Evolutionary conservation across 2,329 filamentous ascomycete species (phyloP), one percentile per base, ranked within the genome.

Genomic region (Pseudogymnoascus sp.): DNA sequence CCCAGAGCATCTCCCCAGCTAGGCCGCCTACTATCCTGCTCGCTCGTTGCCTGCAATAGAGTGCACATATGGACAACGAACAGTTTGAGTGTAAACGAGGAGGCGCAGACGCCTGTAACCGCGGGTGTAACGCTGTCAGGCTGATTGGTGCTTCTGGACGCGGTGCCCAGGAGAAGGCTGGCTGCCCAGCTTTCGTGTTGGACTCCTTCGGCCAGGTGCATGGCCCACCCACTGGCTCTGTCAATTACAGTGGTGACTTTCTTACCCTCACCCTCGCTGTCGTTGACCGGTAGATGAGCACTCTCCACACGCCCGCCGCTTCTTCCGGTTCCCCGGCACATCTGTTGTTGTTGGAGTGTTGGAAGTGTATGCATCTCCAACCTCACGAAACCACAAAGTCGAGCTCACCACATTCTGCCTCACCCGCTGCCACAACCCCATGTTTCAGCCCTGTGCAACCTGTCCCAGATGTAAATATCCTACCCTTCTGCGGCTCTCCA

Each of bases 31-130:
- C n/a, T 7, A 18, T 31, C 45, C n/a, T n/a, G n/a, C 25, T 33
- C 45, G 9, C 45, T 49, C 43, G 40, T 43, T 49, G 43, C 45
- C 45, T 31, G 7, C 9, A 55, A n/a, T 21, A 45, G 21, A 45
- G 18, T 8, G n/a, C 41, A 23, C 23, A 31, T 16, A 16, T 52
- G 23, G 25, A 16, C n/a, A 25, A 33, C 45, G 25, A 55, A 33
- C 45, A 55, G n/a, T 55, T 31, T 18, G 45, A 12, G 25, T 9
- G 25, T 55, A 55, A 55, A 55, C 45, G 45, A 33, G 25, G 45
- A 55, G 45, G 45, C 45, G 45, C 25, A 55, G 45, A 55, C 45
- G 45, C 45, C 45, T 55, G 45, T 55, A 55, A 55, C 45, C 45
- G 45, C 45, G n/a, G 45, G 45, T 55, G 45, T 33, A 55, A 55